phyloP scores from a whole-genome alignment of 768 basidiomycete genomes.

The Suillus sp. region DNA sequence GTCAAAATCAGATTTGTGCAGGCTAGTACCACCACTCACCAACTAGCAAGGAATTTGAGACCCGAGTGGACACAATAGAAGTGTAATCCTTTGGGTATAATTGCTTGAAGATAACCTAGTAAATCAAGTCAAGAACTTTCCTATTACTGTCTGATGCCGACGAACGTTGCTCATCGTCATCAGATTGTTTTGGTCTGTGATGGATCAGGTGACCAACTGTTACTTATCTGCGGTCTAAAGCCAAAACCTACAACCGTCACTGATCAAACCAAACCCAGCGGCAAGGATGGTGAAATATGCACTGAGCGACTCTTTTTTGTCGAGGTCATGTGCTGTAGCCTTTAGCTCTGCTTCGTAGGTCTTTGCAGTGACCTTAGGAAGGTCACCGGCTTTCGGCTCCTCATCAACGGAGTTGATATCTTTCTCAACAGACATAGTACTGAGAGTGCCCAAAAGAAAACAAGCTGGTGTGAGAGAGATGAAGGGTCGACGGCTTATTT shows the following conservation, averaged over 20 bases:
- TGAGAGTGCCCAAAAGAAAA: background rate
- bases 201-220: constrained; percentile 12
- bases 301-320: constrained; percentile 50
- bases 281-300: constrained; percentile 65
- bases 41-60: constrained; percentile 71
- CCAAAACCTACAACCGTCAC: constrained; percentile 53
- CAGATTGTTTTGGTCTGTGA: constrained; percentile 65
- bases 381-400: constrained; percentile 14
- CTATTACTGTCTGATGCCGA: background rate
- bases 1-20: constrained; percentile 12
- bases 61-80: constrained; percentile 59
- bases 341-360: constrained; percentile 27
- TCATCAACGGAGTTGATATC: constrained; percentile 11
- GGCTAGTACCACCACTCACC: constrained; percentile 41
- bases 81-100: constrained; percentile 69
- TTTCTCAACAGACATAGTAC: constrained; percentile 27
- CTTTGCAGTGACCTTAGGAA: constrained; percentile 24
- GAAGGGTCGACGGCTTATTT: constrained; percentile 3
- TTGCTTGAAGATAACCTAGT: constrained; percentile 62
- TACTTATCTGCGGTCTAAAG: constrained; percentile 1
- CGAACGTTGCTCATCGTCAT: constrained; percentile 70
- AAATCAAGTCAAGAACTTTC: constrained; percentile 17
- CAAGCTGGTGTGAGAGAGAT: constrained; percentile 2
- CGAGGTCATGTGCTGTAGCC: constrained; percentile 25
- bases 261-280: constrained; percentile 65